Percentiles rank a stretch among this genome's conserved stretches.
Conservation (phyloP, 345 rosid genomes). For the Bruguiera sexangula region DNA sequence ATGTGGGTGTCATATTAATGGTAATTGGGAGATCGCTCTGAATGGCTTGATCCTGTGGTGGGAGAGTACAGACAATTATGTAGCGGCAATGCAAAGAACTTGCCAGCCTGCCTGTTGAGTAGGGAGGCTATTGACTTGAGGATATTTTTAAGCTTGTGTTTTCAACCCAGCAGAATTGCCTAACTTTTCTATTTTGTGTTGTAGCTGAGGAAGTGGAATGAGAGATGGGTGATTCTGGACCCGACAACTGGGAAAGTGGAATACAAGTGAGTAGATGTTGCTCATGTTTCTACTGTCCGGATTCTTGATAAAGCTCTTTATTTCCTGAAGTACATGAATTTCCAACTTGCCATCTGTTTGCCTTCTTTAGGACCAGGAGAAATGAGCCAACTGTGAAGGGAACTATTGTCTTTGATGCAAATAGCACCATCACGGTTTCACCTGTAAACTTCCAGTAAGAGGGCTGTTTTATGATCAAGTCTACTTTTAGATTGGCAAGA, state of each 20-base stretch:
- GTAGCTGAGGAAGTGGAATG: conserved; percentile 96
- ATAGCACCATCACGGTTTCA: conserved; percentile 78
- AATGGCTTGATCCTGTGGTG: too few species aligned
- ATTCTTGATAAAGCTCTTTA: background rate
- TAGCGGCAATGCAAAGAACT: too few species aligned
- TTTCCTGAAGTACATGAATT: background rate
- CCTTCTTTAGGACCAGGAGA: conserved; percentile 64
- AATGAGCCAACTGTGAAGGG: conserved; percentile 87
- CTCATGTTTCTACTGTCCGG: background rate
- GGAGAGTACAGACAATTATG: too few species aligned
- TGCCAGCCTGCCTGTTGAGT: too few species aligned
- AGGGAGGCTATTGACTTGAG: too few species aligned
- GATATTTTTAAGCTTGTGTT: too few species aligned
- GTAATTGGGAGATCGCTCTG: too few species aligned
- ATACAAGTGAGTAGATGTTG: conserved; percentile 57
- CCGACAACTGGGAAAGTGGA: conserved; percentile 98
- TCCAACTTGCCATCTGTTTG: conserved; percentile 7
- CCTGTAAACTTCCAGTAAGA: conserved; percentile 97
- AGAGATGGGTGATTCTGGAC: conserved; percentile 92
- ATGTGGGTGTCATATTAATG: too few species aligned
- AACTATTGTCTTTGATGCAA: conserved; percentile 73
- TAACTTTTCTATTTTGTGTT: background rate
- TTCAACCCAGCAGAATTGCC: background rate
- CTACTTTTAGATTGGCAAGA: conserved; percentile 8
- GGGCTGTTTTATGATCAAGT: background rate